Evolutionary conservation across 2,329 filamentous ascomycete species (phyloP).

Genomic region (Nemania sp.): DNA sequence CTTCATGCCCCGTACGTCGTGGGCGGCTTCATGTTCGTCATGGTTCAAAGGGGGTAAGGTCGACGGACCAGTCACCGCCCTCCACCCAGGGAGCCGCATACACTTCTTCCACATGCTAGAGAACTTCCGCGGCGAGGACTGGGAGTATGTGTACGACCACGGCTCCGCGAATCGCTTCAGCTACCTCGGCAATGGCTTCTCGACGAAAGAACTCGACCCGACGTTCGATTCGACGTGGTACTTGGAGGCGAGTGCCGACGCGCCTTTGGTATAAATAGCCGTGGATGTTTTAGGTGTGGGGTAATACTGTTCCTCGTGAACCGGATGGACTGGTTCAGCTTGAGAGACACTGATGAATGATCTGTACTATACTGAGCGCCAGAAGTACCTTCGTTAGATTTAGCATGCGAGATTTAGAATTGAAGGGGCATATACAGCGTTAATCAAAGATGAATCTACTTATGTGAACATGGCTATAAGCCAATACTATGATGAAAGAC

Average conservation of each 20-base stretch:
- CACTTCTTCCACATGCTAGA: conserved; percentile 59
- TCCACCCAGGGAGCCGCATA: conserved; percentile 55
- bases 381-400: not conserved
- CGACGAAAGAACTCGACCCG: conserved; percentile 48
- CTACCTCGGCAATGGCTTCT: conserved; percentile 59
- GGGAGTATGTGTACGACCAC: conserved; percentile 52
- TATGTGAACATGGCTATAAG: too few species aligned
- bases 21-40: conserved; percentile 50
- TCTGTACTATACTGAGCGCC: not conserved
- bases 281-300: not conserved
- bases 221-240: conserved; percentile 49
- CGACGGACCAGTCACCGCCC: conserved; percentile 51
- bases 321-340: not conserved
- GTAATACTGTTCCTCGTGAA: not conserved
- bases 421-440: too few species aligned
- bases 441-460: too few species aligned
- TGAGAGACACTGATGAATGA: not conserved
- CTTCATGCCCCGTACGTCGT: conserved; percentile 59
- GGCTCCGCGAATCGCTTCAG: conserved; percentile 49
- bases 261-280: conserved; percentile 12
- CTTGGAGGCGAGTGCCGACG: conserved; percentile 37
- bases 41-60: conserved; percentile 55
- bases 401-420: too few species aligned
- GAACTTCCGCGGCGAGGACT: conserved; percentile 55
- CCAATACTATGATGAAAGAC: too few species aligned